phyloP scores from a whole-genome alignment of 345 rosid species.

The Boechera divaricarpa region DNA sequence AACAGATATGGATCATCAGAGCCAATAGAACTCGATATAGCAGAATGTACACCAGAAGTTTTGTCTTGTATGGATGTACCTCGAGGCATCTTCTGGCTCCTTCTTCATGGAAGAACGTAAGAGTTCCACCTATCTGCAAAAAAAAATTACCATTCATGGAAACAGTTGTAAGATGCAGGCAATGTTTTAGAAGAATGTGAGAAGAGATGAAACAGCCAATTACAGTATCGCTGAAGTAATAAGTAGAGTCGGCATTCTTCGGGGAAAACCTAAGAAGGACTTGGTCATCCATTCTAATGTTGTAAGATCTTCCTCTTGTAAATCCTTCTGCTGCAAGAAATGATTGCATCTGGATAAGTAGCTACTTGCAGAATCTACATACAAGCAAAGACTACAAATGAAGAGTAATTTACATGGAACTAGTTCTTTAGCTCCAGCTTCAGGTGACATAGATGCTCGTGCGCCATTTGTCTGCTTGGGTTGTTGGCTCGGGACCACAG shows the following conservation, averaged over 20 bases:
- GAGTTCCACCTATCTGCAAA: constrained; percentile 94
- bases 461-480: constrained; percentile 53
- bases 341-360: constrained; percentile 52
- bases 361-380: constrained; percentile 39
- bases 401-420: constrained; percentile 64
- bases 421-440: constrained; percentile 52
- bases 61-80: constrained; percentile 52
- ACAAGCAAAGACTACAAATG: constrained; percentile 33
- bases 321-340: constrained; percentile 93
- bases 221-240: constrained; percentile 96
- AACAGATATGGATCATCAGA: constrained; percentile 22
- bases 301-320: constrained; percentile 96
- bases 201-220: constrained; percentile 28
- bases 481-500: constrained; percentile 55
- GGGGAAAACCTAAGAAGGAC: constrained; percentile 94
- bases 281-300: constrained; percentile 91
- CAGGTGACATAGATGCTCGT: constrained; percentile 52
- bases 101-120: constrained; percentile 90
- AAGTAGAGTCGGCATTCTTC: constrained; percentile 83
- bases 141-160: constrained; percentile 25
- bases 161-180: constrained; percentile 24
- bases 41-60: constrained; percentile 4
- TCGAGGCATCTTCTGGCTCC: constrained; percentile 92
- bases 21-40: background rate
- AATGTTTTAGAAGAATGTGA: constrained; percentile 6